phyloP scores from a whole-genome alignment of 805 yeast species.

The Blastobotrys peoriensis region DNA sequence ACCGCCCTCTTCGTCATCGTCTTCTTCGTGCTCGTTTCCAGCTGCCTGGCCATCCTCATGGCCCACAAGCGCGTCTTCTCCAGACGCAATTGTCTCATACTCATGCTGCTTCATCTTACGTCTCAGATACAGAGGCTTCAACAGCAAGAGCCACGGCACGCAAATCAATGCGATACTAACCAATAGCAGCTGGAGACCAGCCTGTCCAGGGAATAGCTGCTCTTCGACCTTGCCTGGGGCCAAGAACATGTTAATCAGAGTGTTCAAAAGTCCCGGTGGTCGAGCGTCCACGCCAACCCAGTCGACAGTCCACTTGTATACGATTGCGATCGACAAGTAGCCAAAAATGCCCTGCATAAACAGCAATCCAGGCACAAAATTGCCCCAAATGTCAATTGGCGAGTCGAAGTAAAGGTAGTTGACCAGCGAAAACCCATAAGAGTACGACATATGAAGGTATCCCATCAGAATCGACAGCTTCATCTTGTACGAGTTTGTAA shows the following conservation, averaged over 20 bases:
- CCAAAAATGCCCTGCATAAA: constrained; percentile 98
- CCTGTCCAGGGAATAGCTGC: constrained; percentile 74
- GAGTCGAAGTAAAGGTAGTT: constrained; percentile 68
- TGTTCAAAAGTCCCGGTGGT: constrained; percentile 91
- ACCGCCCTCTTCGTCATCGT: constrained; percentile 49
- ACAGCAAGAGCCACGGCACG: constrained; percentile 85
- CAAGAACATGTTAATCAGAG: constrained; percentile 92
- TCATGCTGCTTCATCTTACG: constrained; percentile 48
- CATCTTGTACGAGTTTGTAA: constrained; percentile 96
- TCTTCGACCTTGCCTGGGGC: constrained; percentile 87
- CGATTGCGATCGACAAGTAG: constrained; percentile 74
- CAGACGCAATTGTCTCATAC: constrained; percentile 43
- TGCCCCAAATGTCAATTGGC: constrained; percentile 77
- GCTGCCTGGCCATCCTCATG: constrained; percentile 22
- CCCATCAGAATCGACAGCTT: constrained; percentile 94
- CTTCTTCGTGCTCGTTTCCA: constrained; percentile 31
- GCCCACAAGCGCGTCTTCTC: constrained; percentile 26
- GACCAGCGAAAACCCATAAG: constrained; percentile 75
- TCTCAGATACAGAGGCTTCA: constrained; percentile 73
- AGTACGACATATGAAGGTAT: constrained; percentile 87
- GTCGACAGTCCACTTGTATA: constrained; percentile 92
- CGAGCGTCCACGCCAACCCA: constrained; percentile 73
- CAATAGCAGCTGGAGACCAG: constrained; percentile 63
- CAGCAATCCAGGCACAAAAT: constrained; percentile 86
- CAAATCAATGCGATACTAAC: constrained; percentile 74